These are phyloP conservation scores for Trichoderma sp. DNA, from an alignment of 2,329 filamentous ascomycete species.

Conservation along the genomic window DNA sequence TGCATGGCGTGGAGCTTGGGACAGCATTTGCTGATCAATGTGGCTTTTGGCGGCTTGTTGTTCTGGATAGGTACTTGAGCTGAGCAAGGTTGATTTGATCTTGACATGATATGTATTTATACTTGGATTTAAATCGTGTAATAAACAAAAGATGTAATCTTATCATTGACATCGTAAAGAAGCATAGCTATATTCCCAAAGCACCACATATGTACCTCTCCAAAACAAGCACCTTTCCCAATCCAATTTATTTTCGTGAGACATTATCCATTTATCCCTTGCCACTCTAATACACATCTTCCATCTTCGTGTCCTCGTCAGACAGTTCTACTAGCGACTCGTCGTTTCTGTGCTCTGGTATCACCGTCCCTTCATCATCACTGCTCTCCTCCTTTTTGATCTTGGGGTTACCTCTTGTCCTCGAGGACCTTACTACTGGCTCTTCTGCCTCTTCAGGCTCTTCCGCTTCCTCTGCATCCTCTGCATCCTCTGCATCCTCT, in stretches of 20 bases:
- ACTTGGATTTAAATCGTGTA: neutral
- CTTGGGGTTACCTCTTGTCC: conserved; percentile 20
- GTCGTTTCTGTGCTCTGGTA: conserved; percentile 28
- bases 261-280: conserved; percentile 15
- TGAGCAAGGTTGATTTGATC: neutral
- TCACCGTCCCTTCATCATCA: conserved; percentile 12
- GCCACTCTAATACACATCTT: conserved; percentile 29
- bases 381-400: conserved; percentile 53
- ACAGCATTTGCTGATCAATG: conserved; percentile 75
- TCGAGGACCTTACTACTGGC: neutral
- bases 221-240: neutral
- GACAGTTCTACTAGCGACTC: conserved; percentile 44
- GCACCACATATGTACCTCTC: neutral
- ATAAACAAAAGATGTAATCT: neutral
- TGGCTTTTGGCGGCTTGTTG: conserved; percentile 61
- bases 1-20: conserved; percentile 83
- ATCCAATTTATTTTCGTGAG: conserved; percentile 4
- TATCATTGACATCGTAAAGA: conserved; percentile 13
- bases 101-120: neutral
- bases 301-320: conserved; percentile 43
- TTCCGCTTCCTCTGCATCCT: conserved; percentile 42
- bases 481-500: conserved; percentile 28
- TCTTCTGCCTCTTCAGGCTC: neutral
- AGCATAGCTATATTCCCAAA: neutral
- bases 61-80: conserved; percentile 50